Evolutionary conservation across 805 yeast species (phyloP).

Genomic region (Isabelozyma rhagii): DNA sequence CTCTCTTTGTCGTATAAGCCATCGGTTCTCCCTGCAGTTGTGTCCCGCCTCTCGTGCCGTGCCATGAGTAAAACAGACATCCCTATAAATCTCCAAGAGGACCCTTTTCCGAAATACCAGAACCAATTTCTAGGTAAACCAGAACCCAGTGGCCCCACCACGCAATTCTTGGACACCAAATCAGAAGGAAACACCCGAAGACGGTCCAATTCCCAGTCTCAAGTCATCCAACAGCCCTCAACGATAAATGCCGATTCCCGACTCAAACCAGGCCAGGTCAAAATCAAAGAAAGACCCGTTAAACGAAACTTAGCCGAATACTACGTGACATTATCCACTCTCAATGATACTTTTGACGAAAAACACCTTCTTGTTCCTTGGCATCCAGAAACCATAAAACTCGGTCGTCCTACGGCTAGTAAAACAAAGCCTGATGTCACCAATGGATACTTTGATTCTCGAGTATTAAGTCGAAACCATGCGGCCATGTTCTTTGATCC

Average conservation of each 20-base stretch:
- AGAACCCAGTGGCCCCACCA: neutral
- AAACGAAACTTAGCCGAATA: slow-evolving; percentile 36
- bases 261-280: slow-evolving; percentile 2
- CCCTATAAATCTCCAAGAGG: slow-evolving; percentile 15
- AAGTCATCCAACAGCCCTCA: slow-evolving; percentile 26
- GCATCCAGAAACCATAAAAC: slow-evolving; percentile 75
- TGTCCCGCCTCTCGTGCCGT: neutral
- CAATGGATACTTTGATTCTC: slow-evolving; percentile 91
- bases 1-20: too few relatives aligned
- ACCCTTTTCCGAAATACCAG: neutral
- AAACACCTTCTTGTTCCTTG: slow-evolving; percentile 79
- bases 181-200: slow-evolving; percentile 4
- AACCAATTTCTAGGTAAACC: neutral
- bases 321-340: slow-evolving; percentile 68
- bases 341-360: slow-evolving; percentile 78
- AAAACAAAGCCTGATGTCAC: slow-evolving; percentile 57
- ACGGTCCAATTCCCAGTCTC: slow-evolving; percentile 42
- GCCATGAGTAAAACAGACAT: slow-evolving; percentile 10
- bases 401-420: slow-evolving; percentile 86
- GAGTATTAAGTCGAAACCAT: slow-evolving; percentile 90
- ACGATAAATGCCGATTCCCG: slow-evolving; percentile 8
- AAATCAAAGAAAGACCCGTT: slow-evolving; percentile 7
- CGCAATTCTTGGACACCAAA: neutral
- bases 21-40: neutral
- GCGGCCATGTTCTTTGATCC: slow-evolving; percentile 83